Evolutionary conservation across 805 yeast species (phyloP).

Genomic region (Metschnikowia drakensbergensis): DNA sequence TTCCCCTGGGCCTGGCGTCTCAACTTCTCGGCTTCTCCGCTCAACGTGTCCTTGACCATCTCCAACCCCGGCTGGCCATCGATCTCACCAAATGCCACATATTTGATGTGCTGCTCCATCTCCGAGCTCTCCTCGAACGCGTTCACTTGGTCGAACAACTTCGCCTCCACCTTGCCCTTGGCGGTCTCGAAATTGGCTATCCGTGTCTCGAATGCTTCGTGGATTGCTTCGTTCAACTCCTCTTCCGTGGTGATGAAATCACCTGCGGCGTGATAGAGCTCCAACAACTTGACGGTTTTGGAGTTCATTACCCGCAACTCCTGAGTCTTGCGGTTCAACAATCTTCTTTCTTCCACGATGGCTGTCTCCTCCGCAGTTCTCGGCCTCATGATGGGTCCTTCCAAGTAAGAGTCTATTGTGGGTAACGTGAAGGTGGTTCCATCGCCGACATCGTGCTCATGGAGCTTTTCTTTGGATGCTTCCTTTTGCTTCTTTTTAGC

Average conservation of each 20-base stretch:
- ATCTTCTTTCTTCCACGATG: conserved; percentile 54
- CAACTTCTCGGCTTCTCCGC: conserved; percentile 35
- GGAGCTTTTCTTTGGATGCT: conserved; percentile 23
- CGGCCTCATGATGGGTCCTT: conserved; percentile 66
- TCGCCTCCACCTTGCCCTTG: conserved; percentile 33
- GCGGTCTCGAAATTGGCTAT: conserved; percentile 33
- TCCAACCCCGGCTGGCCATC: conserved; percentile 42
- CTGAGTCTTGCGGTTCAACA: conserved; percentile 57
- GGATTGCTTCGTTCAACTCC: conserved; percentile 55
- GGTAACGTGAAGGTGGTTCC: conserved; percentile 73
- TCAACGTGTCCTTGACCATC: conserved; percentile 34
- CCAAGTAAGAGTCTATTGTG: conserved; percentile 62
- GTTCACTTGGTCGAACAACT: conserved; percentile 30
- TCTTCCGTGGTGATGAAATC: conserved; percentile 71
- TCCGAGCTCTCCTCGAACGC: conserved; percentile 26
- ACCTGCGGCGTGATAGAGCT: conserved; percentile 66
- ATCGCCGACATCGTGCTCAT: conserved; percentile 39
- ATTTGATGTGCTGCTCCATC: conserved; percentile 34
- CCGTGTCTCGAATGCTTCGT: conserved; percentile 48
- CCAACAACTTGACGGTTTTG: conserved; percentile 56
- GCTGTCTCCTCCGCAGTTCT: conserved; percentile 70
- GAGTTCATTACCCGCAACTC: conserved; percentile 51
- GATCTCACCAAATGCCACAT: conserved; percentile 37
- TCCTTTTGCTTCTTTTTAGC: conserved; percentile 26
- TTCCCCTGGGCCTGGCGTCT: conserved; percentile 36